Evolutionary conservation across 2,329 filamentous ascomycete genomes (phyloP).

Genomic region (Paecilomyces sp.): DNA sequence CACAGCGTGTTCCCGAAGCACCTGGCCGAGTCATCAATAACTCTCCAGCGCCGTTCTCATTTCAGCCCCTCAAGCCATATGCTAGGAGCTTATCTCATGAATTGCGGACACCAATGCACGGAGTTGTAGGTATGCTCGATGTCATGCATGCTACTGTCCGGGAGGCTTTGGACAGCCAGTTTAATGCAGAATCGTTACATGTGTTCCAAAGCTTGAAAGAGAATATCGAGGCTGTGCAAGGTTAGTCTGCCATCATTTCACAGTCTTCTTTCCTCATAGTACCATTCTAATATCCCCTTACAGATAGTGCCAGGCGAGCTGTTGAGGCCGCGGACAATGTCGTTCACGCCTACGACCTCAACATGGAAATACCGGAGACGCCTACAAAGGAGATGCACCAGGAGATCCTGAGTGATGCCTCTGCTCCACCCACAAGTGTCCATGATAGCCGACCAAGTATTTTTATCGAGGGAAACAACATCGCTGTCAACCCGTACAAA

Average conservation of each 20-base stretch:
- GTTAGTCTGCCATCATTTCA: slow-evolving; percentile 26
- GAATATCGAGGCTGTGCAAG: slow-evolving; percentile 65
- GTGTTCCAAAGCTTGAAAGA: slow-evolving; percentile 58
- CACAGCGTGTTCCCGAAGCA: slow-evolving; percentile 10
- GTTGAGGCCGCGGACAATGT: slow-evolving; percentile 70
- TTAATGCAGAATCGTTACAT: slow-evolving; percentile 43
- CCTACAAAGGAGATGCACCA: slow-evolving; percentile 39
- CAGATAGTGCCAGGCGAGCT: slow-evolving; percentile 63
- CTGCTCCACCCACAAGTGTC: slow-evolving; percentile 13
- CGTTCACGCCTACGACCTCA: slow-evolving; percentile 67
- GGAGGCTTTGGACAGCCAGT: slow-evolving; percentile 53
- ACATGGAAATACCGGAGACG: slow-evolving; percentile 65
- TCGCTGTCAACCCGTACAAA: slow-evolving; percentile 38
- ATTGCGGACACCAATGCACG: slow-evolving; percentile 66
- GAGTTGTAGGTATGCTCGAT: slow-evolving; percentile 68
- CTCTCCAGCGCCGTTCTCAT: slow-evolving; percentile 47
- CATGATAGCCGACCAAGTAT: slow-evolving; percentile 32
- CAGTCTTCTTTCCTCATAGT: not conserved
- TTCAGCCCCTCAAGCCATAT: slow-evolving; percentile 63
- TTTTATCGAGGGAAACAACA: slow-evolving; percentile 36
- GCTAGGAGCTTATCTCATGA: slow-evolving; percentile 68
- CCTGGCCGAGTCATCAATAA: slow-evolving; percentile 45
- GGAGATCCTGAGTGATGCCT: slow-evolving; percentile 22
- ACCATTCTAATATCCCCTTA: not conserved
- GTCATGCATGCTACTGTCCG: slow-evolving; percentile 68